Conservation (phyloP, 1,139 yeast species). For the Casaregolazyma lundiana region DNA sequence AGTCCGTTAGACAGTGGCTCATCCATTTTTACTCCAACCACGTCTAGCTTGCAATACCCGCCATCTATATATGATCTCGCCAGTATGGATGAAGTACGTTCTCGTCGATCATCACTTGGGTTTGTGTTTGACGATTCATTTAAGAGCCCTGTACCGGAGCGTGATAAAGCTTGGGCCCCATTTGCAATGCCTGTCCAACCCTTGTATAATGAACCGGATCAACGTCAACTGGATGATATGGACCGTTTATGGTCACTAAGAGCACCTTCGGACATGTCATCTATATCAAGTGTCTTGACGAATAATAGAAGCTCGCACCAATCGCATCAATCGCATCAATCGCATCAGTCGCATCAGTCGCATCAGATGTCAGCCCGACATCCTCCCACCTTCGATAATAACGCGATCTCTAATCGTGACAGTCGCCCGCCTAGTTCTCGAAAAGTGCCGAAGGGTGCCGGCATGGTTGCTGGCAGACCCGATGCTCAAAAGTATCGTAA, state of each 20-base stretch:
- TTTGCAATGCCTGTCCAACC: neutral
- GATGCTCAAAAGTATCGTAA: neutral
- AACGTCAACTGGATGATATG: neutral
- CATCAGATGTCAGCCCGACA: neutral
- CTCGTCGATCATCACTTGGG: neutral
- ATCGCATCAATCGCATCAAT: too few relatives aligned
- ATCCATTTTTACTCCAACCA: neutral
- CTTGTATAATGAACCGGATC: neutral
- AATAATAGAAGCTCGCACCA: conserved; percentile 1
- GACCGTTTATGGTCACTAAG: neutral
- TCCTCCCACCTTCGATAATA: neutral
- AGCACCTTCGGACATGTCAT: neutral
- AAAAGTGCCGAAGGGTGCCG: neutral
- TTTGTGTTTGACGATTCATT: neutral
- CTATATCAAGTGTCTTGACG: neutral
- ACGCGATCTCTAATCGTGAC: neutral
- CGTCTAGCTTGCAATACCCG: neutral
- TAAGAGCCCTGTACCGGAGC: neutral
- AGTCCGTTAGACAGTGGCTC: neutral
- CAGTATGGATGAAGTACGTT: neutral
- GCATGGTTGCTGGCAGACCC: neutral
- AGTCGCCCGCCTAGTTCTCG: neutral
- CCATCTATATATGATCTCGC: neutral
- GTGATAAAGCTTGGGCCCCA: neutral
- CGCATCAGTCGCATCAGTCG: conserved; percentile 6